Evolutionary conservation across 116 monocot species (phyloP).

Genomic region (Thalassia testudinum): DNA sequence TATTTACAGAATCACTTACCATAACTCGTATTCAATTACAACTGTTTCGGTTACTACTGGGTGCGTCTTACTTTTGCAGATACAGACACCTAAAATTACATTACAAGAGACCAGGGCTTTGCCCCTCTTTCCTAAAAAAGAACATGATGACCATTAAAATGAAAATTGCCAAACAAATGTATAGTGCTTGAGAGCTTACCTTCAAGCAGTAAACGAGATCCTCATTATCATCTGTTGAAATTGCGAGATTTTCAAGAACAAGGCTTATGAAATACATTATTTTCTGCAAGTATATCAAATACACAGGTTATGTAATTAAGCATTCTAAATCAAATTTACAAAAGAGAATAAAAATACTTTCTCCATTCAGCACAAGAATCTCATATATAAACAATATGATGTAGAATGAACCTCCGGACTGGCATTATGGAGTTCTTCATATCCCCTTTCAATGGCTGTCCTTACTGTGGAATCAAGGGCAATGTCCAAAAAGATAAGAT

Average conservation of each 20-base stretch:
- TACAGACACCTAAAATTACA: no score
- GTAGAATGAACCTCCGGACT: constrained; percentile 44
- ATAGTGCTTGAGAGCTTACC: no score
- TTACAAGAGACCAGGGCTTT: no score
- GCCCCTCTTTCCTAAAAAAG: no score
- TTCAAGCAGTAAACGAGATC: constrained; percentile 92
- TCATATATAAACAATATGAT: background rate
- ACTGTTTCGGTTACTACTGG: no score
- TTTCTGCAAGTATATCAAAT: constrained; percentile 46
- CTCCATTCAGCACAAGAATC: background rate
- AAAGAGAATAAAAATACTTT: no score
- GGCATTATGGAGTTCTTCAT: constrained; percentile 66
- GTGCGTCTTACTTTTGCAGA: no score
- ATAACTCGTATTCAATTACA: no score
- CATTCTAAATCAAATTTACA: no score
- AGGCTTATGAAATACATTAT: constrained; percentile 79
- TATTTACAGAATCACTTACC: no score
- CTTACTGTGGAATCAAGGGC: constrained; percentile 94
- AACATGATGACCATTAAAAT: no score
- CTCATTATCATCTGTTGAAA: constrained; percentile 83
- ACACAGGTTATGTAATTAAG: background rate
- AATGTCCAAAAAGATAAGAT: constrained; percentile 90
- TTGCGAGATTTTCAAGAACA: constrained; percentile 88
- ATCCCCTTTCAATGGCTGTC: constrained; percentile 78
- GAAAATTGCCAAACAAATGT: no score